Evolutionary conservation across 139 green algal species (phyloP).

Genomic region (Closterium sp.): DNA sequence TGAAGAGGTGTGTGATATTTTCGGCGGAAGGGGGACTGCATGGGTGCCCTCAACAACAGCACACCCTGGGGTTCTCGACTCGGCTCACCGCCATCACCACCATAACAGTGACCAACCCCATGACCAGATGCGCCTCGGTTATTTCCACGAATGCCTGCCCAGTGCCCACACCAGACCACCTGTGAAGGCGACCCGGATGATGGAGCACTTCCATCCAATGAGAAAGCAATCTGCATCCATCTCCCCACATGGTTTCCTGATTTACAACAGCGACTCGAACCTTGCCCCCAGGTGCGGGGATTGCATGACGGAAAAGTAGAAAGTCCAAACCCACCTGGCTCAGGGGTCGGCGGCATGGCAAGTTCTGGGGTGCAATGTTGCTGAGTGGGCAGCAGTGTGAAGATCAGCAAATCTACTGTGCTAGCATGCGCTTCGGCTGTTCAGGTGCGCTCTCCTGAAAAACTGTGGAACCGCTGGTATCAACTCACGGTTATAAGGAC

Average conservation of each 20-base stretch:
- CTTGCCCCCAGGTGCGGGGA: background rate
- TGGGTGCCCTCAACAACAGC: too few relatives aligned
- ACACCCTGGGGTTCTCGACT: too few relatives aligned
- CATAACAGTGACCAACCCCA: too few relatives aligned
- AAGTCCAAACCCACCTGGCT: background rate
- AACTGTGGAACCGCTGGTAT: background rate
- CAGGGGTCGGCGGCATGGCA: background rate
- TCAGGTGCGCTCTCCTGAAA: background rate
- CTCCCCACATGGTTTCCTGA: background rate
- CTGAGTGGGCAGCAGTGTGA: background rate
- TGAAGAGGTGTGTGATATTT: too few relatives aligned
- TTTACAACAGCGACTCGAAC: background rate
- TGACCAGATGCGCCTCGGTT: too few relatives aligned
- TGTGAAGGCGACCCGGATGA: background rate
- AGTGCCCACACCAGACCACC: background rate
- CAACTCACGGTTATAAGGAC: too few relatives aligned
- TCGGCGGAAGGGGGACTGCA: too few relatives aligned
- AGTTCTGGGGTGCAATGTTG: background rate
- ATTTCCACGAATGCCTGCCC: too few relatives aligned
- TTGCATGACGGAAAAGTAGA: background rate
- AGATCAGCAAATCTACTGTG: background rate
- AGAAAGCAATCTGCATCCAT: background rate
- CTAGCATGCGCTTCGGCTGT: background rate
- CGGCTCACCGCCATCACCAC: too few relatives aligned
- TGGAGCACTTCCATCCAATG: background rate